Evolutionary conservation across 176 grass and related monocot genomes (phyloP), one percentile per base, ranked within the genome.

Genomic region (Leersia perrieri): DNA sequence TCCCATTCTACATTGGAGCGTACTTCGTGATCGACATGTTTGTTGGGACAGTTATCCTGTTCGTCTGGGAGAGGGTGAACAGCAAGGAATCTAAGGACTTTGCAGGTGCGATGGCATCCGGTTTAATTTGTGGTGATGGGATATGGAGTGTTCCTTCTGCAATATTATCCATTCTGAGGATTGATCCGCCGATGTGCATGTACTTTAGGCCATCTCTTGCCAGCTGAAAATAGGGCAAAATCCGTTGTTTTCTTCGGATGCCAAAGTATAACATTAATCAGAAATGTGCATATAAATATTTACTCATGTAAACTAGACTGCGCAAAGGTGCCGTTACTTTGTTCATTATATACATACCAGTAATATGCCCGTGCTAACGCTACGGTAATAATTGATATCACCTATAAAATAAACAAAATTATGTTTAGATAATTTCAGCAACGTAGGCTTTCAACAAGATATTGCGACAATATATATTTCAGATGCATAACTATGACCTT

Each of bases 1-100:
- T 97, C 13, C 91, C 94, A 11, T 97, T 97, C 73, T 97, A 97
- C 78, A 97, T 97, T 41, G 94, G 94, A 41, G 94, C 91, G 7
- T 93, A 97, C 83, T 93, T 97, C 33, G 94, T 91, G 0, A 89
- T 97, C 0, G 94, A 97, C 58, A 97, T 97, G 94, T 97, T 97
- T 33, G 77, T 97, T 0, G 94, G 94, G 27, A 97, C 91, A 0
- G 84, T 86, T 32, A 91, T 97, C 63, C 81, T 97, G 44, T 97
- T 89, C 4, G 74, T 93, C 33, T 97, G 94, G 94, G 86, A 97
- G 73, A 76, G 23, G 77, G 7, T 97, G 47, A 97, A 91, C 68
- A 74, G 57, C 53, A 89, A 89, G 69, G 94, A 93, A 12, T 90
- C 86, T 1, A 87, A 97, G 1, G 94, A 93, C 41, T 97, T 85